Conservation (phyloP, 2,329 filamentous ascomycete species). For the Cordyceps cicadae region DNA sequence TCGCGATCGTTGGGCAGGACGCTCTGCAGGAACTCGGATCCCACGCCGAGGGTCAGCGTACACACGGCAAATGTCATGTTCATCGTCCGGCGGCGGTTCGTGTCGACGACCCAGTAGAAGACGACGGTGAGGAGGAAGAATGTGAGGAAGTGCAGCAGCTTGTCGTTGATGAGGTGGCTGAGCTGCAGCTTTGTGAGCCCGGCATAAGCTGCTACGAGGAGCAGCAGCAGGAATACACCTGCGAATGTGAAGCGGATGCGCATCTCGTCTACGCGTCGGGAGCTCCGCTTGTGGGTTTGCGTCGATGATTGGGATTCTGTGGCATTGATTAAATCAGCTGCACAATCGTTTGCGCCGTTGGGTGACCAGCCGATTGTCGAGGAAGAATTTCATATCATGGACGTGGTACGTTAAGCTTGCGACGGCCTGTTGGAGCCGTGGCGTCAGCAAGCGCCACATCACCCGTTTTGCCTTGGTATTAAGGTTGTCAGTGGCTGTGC, state of each 20-base stretch:
- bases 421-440: background rate
- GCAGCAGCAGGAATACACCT: constrained; percentile 65
- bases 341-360: background rate
- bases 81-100: constrained; percentile 72
- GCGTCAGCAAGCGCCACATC: constrained; percentile 1
- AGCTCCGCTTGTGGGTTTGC: background rate
- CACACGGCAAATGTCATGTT: constrained; percentile 77
- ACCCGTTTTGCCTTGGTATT: background rate
- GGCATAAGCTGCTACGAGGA: constrained; percentile 68
- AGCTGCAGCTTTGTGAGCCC: constrained; percentile 62
- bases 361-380: background rate
- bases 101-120: constrained; percentile 98
- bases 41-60: constrained; percentile 61
- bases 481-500: background rate
- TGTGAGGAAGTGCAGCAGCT: constrained; percentile 74
- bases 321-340: constrained; percentile 2
- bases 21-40: constrained; percentile 68
- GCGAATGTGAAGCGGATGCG: constrained; percentile 84
- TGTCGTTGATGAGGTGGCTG: constrained; percentile 66
- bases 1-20: constrained; percentile 64
- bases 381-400: background rate
- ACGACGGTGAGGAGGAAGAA: constrained; percentile 82
- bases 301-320: background rate
- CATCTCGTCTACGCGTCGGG: constrained; percentile 39
- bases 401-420: background rate